A percentile compares a stretch with the other conserved stretches of the same genome.
Evolutionary conservation across 106 monocot species (phyloP).

Genomic region (Dendrobium huoshanense): DNA sequence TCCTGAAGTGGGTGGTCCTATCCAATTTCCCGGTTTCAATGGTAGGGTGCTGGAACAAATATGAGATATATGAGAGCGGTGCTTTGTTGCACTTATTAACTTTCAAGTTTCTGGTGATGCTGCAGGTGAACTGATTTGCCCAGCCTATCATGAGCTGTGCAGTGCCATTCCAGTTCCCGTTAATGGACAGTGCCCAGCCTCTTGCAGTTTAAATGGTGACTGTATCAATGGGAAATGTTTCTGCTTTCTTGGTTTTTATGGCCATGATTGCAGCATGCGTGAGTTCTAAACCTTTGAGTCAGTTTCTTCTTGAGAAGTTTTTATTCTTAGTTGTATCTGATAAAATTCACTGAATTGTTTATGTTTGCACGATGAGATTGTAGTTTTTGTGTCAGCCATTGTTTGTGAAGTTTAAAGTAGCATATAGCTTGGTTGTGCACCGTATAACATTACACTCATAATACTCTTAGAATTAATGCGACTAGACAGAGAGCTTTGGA

Average conservation of each 20-base stretch:
- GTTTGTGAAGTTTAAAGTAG: not conserved
- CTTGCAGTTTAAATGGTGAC: slow-evolving; percentile 81
- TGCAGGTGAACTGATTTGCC: slow-evolving; percentile 94
- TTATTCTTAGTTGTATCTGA: not conserved
- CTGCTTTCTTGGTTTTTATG: slow-evolving; percentile 94
- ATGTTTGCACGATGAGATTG: not conserved
- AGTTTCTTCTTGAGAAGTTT: not conserved
- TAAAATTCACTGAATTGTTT: not conserved
- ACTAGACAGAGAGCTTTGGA: not conserved
- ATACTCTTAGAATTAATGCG: not conserved
- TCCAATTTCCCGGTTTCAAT: slow-evolving; percentile 94
- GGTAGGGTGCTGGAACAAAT: slow-evolving; percentile 32
- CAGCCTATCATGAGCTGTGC: slow-evolving; percentile 93
- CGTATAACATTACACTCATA: no score
- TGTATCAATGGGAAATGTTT: slow-evolving; percentile 79
- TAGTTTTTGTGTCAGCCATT: no score
- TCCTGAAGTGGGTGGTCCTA: slow-evolving; percentile 80
- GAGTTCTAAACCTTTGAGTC: slow-evolving; percentile 10
- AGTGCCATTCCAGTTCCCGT: slow-evolving; percentile 26
- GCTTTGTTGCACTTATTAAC: not conserved
- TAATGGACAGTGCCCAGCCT: slow-evolving; percentile 65
- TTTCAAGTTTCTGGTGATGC: not conserved
- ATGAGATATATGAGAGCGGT: not conserved
- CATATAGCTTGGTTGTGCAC: not conserved
- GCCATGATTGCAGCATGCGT: slow-evolving; percentile 88